Evolutionary conservation across 2,329 filamentous ascomycete genomes (phyloP).

Genomic region (Pezicula carpinea): DNA sequence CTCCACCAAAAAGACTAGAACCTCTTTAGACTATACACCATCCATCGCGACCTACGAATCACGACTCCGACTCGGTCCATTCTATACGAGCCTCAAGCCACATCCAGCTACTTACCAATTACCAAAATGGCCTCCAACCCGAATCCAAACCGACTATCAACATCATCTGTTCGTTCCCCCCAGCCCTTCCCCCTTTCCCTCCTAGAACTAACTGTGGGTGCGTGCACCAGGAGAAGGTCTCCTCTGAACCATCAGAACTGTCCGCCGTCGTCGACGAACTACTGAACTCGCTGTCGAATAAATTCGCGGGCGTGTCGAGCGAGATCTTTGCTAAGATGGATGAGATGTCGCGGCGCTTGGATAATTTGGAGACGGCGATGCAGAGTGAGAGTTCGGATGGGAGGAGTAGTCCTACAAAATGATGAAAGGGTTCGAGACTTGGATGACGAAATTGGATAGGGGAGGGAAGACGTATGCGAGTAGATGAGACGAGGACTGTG

Average conservation of each 20-base stretch:
- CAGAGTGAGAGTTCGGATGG: constrained; percentile 17
- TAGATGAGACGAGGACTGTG: background rate
- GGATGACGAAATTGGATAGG: background rate
- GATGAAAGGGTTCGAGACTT: no score
- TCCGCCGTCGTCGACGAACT: constrained; percentile 73
- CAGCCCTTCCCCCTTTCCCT: no score
- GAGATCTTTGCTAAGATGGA: constrained; percentile 94
- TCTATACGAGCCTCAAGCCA: background rate
- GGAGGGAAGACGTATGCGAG: background rate
- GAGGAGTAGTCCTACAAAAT: constrained; percentile 21
- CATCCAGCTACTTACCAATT: no score
- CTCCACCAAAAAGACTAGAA: background rate
- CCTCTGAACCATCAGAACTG: constrained; percentile 25
- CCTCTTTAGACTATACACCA: no score
- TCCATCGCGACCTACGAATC: no score
- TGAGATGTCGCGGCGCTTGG: constrained; percentile 83
- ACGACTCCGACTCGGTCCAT: background rate
- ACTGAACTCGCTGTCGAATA: constrained; percentile 76
- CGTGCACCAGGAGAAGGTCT: constrained; percentile 5
- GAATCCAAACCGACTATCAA: constrained; percentile 2
- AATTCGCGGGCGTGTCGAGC: constrained; percentile 78
- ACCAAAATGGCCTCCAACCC: background rate
- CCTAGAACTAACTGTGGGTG: background rate
- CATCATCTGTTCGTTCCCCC: background rate
- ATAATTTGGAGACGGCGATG: constrained; percentile 57